Evolutionary conservation across 768 basidiomycete genomes (phyloP).

Genomic region (Rubroboletus satanas): DNA sequence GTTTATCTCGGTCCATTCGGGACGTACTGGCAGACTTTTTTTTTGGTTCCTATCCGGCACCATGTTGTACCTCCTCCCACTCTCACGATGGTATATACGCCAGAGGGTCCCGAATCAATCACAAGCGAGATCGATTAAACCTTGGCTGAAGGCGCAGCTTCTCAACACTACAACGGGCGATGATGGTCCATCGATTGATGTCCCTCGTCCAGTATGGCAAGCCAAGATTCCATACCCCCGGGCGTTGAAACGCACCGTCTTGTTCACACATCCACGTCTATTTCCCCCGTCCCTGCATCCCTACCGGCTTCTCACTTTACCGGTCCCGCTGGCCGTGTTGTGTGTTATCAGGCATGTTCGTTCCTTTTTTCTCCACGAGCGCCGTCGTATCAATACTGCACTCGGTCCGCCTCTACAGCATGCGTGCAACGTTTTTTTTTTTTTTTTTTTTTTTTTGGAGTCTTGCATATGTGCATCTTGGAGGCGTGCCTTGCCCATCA

Average conservation of each 20-base stretch:
- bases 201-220: constrained; percentile 1
- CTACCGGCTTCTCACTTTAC: not conserved
- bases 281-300: not conserved
- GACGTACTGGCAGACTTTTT: not conserved
- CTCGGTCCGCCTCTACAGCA: not conserved
- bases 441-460: not conserved
- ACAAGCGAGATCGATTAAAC: constrained; percentile 16
- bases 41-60: constrained; percentile 5
- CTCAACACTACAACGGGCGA: constrained; percentile 4
- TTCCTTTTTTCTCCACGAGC: not conserved
- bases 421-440: not conserved
- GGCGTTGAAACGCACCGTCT: not conserved
- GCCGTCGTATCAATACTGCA: not conserved
- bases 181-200: constrained; percentile 6
- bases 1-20: constrained; percentile 14
- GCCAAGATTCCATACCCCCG: not conserved
- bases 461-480: not conserved
- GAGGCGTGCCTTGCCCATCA: not conserved
- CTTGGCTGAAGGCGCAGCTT: constrained; percentile 4
- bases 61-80: constrained; percentile 3
- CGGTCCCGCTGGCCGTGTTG: not conserved
- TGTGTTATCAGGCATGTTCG: not conserved
- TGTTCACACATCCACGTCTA: not conserved
- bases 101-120: constrained; percentile 4
- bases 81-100: constrained; percentile 12